Evolutionary conservation across 2,329 filamentous ascomycete species (phyloP).

Genomic region (Mycogone perniciosa): DNA sequence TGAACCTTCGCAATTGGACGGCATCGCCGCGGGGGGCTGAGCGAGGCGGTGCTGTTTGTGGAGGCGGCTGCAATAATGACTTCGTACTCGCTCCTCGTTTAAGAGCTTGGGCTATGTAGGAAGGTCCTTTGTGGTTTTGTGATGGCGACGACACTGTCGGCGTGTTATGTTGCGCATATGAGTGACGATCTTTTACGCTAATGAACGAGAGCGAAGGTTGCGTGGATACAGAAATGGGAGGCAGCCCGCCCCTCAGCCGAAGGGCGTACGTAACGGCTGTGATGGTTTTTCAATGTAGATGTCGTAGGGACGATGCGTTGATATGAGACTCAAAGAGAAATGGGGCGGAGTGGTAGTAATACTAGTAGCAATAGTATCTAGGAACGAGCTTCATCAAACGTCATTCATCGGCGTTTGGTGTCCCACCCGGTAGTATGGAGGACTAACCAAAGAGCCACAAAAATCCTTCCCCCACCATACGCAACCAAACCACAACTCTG

Average conservation of each 20-base stretch:
- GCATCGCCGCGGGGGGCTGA: background rate
- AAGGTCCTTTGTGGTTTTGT: too few relatives aligned
- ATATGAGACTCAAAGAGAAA: background rate
- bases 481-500: background rate
- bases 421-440: too few relatives aligned
- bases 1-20: slow-evolving; percentile 1
- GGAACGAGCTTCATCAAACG: too few relatives aligned
- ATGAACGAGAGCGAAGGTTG: background rate
- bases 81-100: too few relatives aligned
- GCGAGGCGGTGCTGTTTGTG: background rate
- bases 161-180: too few relatives aligned
- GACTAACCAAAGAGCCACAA: background rate
- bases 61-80: background rate
- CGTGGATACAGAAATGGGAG: background rate
- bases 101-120: too few relatives aligned
- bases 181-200: background rate
- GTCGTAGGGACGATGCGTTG: background rate
- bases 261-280: too few relatives aligned
- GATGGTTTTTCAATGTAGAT: too few relatives aligned
- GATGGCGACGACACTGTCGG: too few relatives aligned
- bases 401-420: too few relatives aligned
- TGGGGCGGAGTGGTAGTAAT: background rate
- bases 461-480: slow-evolving; percentile 7
- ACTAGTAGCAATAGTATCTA: background rate
- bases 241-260: background rate